Conservation (phyloP, 179 eudicot genomes). For the Nepenthes alata region DNA sequence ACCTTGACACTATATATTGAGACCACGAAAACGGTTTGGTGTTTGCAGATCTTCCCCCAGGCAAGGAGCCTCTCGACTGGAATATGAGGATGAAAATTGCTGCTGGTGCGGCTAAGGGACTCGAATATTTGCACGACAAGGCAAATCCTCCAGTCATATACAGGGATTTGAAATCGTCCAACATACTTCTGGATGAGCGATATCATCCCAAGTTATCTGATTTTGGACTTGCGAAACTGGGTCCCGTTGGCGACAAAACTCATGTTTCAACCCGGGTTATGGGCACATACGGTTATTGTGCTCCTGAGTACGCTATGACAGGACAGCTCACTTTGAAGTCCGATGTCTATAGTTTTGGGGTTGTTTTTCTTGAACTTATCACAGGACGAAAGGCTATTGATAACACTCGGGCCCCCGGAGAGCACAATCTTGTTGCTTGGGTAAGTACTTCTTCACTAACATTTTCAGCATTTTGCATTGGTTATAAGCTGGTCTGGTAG, state of each 20-base stretch:
- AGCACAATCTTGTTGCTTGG: slow-evolving; percentile 96
- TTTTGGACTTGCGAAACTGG: slow-evolving; percentile 85
- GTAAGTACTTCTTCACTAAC: slow-evolving; percentile 19
- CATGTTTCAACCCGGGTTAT: slow-evolving; percentile 90
- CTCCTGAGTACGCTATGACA: slow-evolving; percentile 95
- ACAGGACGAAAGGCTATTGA: slow-evolving; percentile 95
- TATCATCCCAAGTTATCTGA: slow-evolving; percentile 80
- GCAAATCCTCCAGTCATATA: slow-evolving; percentile 93
- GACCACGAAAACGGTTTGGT: not conserved
- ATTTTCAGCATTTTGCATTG: not conserved
- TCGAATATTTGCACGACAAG: slow-evolving; percentile 86
- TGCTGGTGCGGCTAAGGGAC: slow-evolving; percentile 92
- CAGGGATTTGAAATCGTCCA: slow-evolving; percentile 78
- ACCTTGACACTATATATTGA: too few relatives aligned
- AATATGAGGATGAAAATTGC: slow-evolving; percentile 95
- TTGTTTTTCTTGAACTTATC: slow-evolving; percentile 80
- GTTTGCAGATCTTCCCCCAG: slow-evolving; percentile 49
- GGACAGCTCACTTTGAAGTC: slow-evolving; percentile 91
- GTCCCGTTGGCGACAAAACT: slow-evolving; percentile 91
- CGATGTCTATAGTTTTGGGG: slow-evolving; percentile 91
- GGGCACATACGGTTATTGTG: slow-evolving; percentile 96
- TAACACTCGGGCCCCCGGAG: slow-evolving; percentile 53
- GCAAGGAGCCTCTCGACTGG: slow-evolving; percentile 85
- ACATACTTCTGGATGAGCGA: slow-evolving; percentile 75
- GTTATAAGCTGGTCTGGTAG: too few relatives aligned